Conservation (phyloP, 805 yeast species). For the Suhomyces canberraensis region DNA sequence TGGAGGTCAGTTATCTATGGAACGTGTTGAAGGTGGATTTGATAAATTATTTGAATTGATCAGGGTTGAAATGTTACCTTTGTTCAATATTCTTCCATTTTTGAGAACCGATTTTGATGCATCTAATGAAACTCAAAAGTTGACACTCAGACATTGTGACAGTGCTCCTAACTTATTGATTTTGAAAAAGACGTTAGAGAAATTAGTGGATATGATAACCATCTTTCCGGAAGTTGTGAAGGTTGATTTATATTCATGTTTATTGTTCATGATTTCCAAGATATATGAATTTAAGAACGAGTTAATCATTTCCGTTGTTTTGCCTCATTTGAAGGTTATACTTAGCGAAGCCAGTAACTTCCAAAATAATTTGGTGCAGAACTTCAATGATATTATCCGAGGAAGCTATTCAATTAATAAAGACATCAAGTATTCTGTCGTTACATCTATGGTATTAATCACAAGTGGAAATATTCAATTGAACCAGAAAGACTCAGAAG, state of each 20-base stretch:
- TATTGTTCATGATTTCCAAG: conserved; percentile 59
- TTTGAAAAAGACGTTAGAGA: conserved; percentile 47
- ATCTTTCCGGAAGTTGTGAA: conserved; percentile 66
- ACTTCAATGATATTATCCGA: conserved; percentile 26
- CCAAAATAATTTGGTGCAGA: conserved; percentile 19
- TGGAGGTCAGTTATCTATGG: not conserved
- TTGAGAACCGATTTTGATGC: conserved; percentile 45
- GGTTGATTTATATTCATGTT: conserved; percentile 67
- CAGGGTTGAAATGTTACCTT: conserved; percentile 62
- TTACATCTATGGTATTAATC: conserved; percentile 33
- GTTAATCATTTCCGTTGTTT: conserved; percentile 44
- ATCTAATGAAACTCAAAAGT: conserved; percentile 21
- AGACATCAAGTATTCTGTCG: conserved; percentile 23
- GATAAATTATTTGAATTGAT: conserved; percentile 82
- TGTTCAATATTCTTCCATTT: conserved; percentile 59
- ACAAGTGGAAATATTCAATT: conserved; percentile 34
- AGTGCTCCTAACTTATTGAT: conserved; percentile 38
- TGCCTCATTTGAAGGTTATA: conserved; percentile 40
- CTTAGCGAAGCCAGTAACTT: conserved; percentile 18
- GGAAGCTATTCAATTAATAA: conserved; percentile 15
- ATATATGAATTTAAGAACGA: conserved; percentile 46
- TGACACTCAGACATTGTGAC: conserved; percentile 26
- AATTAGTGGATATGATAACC: conserved; percentile 59
- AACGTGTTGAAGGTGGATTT: conserved; percentile 46
- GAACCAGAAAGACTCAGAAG: conserved; percentile 19